phyloP scores from a whole-genome alignment of 2,329 filamentous ascomycete genomes.

The Podosphaera leucotricha region DNA sequence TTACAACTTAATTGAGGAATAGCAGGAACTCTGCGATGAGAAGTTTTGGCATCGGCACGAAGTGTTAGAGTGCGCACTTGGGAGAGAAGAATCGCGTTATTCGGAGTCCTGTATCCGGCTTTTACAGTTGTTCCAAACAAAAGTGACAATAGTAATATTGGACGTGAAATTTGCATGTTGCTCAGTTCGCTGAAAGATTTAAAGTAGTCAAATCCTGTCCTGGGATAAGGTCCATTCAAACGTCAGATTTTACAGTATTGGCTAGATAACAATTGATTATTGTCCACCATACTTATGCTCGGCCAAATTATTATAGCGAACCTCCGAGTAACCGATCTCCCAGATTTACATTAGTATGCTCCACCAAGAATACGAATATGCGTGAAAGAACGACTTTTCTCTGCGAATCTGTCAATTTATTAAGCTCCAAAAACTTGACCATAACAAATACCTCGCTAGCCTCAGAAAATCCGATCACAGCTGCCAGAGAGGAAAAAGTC shows the following conservation, averaged over 20 bases:
- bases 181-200: neutral
- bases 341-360: neutral
- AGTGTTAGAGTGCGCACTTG: conserved; percentile 61
- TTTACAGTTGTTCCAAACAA: conserved; percentile 3
- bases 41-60: conserved; percentile 40
- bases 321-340: no score
- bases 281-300: neutral
- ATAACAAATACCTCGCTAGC: conserved; percentile 29
- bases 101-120: neutral
- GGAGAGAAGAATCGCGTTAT: conserved; percentile 33
- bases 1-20: conserved; percentile 64
- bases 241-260: no score
- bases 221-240: no score
- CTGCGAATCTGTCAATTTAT: conserved; percentile 34
- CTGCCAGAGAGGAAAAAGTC: conserved; percentile 55
- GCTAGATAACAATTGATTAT: no score
- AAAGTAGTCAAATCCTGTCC: no score
- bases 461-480: conserved; percentile 32
- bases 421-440: conserved; percentile 39
- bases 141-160: conserved; percentile 8
- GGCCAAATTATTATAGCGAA: neutral
- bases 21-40: conserved; percentile 49
- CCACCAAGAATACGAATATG: conserved; percentile 31
- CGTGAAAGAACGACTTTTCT: conserved; percentile 62
- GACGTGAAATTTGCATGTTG: conserved; percentile 10